These are phyloP conservation scores for Hansenula lynferdii DNA, from an alignment of 1,139 yeast species.

Conservation along the genomic window DNA sequence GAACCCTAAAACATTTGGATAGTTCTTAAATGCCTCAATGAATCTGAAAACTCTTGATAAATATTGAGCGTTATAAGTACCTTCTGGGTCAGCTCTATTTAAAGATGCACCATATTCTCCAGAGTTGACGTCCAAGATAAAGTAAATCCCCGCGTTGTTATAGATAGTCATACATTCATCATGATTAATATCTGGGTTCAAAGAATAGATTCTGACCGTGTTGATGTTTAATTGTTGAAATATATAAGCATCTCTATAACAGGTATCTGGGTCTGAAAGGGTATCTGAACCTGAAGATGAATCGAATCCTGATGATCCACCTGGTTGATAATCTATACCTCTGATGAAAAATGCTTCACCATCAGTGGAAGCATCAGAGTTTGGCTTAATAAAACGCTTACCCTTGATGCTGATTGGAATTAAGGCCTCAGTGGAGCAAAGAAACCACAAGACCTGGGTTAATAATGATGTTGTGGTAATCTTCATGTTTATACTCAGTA, in stretches of 20 bases:
- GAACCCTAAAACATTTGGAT: conserved; percentile 85
- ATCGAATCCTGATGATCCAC: conserved; percentile 59
- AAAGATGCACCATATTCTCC: conserved; percentile 62
- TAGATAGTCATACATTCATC: conserved; percentile 84
- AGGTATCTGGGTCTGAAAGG: conserved; percentile 62
- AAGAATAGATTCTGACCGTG: conserved; percentile 63
- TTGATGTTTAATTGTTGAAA: conserved; percentile 77
- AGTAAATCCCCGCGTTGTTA: conserved; percentile 85
- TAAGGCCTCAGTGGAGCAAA: conserved; percentile 27
- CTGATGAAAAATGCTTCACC: conserved; percentile 48
- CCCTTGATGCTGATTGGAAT: conserved; percentile 43
- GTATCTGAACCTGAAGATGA: conserved; percentile 48
- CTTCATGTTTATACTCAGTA: too few species aligned
- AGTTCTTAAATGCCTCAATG: conserved; percentile 77
- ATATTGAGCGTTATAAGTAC: conserved; percentile 64
- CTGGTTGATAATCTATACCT: conserved; percentile 71
- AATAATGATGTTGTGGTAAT: not conserved
- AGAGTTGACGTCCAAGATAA: conserved; percentile 81
- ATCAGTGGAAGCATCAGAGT: conserved; percentile 31
- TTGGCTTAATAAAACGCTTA: conserved; percentile 43
- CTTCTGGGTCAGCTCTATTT: conserved; percentile 67
- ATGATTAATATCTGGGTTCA: conserved; percentile 76
- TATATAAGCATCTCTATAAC: conserved; percentile 77
- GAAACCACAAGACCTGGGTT: not conserved
- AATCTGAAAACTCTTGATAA: conserved; percentile 72